Base-by-base conservation (phyloP, 768 basidiomycete genomes). In the Leccinum variicolor region DNA sequence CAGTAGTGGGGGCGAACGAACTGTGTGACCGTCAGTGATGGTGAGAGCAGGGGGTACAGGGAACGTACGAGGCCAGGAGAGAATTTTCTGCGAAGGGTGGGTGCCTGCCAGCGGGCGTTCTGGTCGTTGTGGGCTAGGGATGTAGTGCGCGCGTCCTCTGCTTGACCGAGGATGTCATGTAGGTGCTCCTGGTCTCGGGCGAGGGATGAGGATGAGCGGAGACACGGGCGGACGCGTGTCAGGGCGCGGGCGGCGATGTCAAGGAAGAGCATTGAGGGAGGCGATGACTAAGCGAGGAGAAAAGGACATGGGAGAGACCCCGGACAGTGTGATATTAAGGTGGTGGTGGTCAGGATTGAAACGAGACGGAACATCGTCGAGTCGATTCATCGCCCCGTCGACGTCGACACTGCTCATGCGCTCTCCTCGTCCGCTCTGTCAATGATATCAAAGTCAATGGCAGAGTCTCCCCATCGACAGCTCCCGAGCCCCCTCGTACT, bases 401-500 rank as follows among this genome's bases (percentile, higher is more conserved):
- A 31, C 10, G 28, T n/a, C 41, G 10, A 23, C 21, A 11, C 21
- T n/a, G 36, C 52, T 43, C 53, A 46, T 45, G 54, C 31, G 29
- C 50, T 65, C 25, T 66, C n/a, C 49, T 47, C 52, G 49, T 43
- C 52, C 39, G 23, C 50, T 65, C 25, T 71, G 55, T 23, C 46
- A 14, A 47, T 26, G 23, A 65, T 56, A 26, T 29, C 11, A 39
- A 23, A n/a, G 53, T 33, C 54, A 62, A 69, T 68, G 66, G 50
- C 62, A 36, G 76, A 72, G 68, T 70, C 71, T 60, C 74, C 76
- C 45, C 82, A 84, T 64, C 80, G 83, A 54, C 77, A 73, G 69
- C 61, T 74, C 67, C 89, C 90, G n/a, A 88, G 87, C 64, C 90
- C 90, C 60, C 88, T 91, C 70, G 83, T 92, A 48, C 87, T 91